A percentile compares a stretch with the other conserved stretches of the same genome.
These are phyloP conservation scores for Groenewaldozyma auringiensis DNA, from an alignment of 1,139 yeast genomes.

Conservation along the genomic window DNA sequence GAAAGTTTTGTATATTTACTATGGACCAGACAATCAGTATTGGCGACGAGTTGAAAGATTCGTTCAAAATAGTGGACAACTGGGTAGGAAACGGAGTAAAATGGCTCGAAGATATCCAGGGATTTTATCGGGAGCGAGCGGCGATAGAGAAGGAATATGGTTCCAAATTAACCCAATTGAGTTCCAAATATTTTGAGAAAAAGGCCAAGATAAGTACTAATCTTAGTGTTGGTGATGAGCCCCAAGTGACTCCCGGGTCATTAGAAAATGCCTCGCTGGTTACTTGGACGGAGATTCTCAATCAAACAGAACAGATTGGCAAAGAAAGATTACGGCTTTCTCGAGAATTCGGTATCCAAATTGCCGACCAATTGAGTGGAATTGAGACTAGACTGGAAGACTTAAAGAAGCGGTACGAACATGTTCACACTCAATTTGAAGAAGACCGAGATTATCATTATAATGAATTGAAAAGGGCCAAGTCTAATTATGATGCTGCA, in stretches of 20 bases:
- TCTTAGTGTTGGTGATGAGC: conserved; percentile 85
- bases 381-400: conserved; percentile 48
- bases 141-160: conserved; percentile 78
- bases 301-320: conserved; percentile 77
- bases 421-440: conserved; percentile 51
- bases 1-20: no score
- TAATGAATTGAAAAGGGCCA: conserved; percentile 62
- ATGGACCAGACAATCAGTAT: conserved; percentile 26
- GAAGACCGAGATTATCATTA: conserved; percentile 54
- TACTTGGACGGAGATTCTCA: conserved; percentile 85
- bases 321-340: conserved; percentile 56
- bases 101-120: conserved; percentile 73
- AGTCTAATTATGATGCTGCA: conserved; percentile 66
- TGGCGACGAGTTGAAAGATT: conserved; percentile 46
- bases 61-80: conserved; percentile 63
- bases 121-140: conserved; percentile 78
- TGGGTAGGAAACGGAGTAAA: conserved; percentile 68
- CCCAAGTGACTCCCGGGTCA: conserved; percentile 90
- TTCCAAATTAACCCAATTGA: conserved; percentile 52
- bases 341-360: conserved; percentile 52
- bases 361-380: conserved; percentile 55
- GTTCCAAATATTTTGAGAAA: conserved; percentile 64
- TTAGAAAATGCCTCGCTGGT: conserved; percentile 86
- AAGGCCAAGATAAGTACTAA: conserved; percentile 62
- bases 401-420: conserved; percentile 49